Evolutionary conservation across 2,329 filamentous ascomycete genomes (phyloP).

Genomic region (Sordariomycetes sp.): DNA sequence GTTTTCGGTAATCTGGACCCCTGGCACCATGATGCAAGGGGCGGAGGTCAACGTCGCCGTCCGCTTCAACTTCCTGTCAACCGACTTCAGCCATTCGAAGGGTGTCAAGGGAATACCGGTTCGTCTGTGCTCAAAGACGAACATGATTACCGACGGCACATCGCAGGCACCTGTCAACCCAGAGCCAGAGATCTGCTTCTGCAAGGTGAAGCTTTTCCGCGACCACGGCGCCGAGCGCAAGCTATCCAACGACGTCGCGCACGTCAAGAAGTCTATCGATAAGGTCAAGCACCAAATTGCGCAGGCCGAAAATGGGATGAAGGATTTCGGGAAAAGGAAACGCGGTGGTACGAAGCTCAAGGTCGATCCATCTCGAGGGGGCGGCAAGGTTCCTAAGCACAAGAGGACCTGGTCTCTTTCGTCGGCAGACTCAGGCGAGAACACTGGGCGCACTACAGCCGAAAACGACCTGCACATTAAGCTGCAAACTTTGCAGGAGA

Average conservation of each 20-base stretch:
- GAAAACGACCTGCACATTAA: conserved; percentile 75
- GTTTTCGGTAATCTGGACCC: conserved; percentile 84
- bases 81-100: conserved; percentile 97
- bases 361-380: conserved; percentile 43
- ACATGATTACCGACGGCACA: conserved; percentile 33
- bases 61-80: conserved; percentile 96
- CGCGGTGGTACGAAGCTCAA: conserved; percentile 41
- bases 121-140: conserved; percentile 84
- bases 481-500: conserved; percentile 70
- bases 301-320: conserved; percentile 61
- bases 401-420: conserved; percentile 95
- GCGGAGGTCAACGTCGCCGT: conserved; percentile 81
- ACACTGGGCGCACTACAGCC: conserved; percentile 35
- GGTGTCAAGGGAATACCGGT: conserved; percentile 97
- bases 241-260: conserved; percentile 85
- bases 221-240: conserved; percentile 95
- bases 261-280: conserved; percentile 94
- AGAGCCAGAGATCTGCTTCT: conserved; percentile 72
- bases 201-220: conserved; percentile 94
- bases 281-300: conserved; percentile 91
- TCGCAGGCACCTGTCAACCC: conserved; percentile 33
- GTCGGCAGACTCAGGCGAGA: conserved; percentile 55
- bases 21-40: conserved; percentile 54
- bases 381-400: conserved; percentile 81
- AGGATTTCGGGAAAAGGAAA: conserved; percentile 59